These are phyloP conservation scores for Durusdinium trenchii DNA, from an alignment of 73 alveolate species.

Conservation along the genomic window DNA sequence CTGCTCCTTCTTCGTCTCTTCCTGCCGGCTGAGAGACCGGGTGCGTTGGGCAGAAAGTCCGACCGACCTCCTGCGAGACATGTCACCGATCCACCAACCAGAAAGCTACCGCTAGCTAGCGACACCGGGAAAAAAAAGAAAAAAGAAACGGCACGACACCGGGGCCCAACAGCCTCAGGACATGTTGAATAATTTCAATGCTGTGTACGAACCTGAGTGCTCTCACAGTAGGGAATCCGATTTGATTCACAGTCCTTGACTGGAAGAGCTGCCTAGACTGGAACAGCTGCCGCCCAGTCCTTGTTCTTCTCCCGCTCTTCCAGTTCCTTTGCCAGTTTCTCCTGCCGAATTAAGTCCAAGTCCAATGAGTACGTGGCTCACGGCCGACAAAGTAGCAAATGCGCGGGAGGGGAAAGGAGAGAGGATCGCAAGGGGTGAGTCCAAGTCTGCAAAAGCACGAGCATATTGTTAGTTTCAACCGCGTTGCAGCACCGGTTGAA, in stretches of 20 bases:
- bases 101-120: no score
- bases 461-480: no score
- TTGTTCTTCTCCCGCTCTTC: slow-evolving; percentile 69
- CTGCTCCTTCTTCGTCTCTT: slow-evolving; percentile 86
- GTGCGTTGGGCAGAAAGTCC: background rate
- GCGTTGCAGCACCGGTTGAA: no score
- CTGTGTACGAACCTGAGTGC: no score
- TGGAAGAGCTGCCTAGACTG: background rate
- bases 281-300: slow-evolving; percentile 1
- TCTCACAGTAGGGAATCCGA: no score
- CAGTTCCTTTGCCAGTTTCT: slow-evolving; percentile 49
- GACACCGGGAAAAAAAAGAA: background rate
- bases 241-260: background rate
- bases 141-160: no score
- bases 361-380: background rate
- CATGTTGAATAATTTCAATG: no score
- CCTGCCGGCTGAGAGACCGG: background rate
- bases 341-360: background rate
- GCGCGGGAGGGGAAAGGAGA: no score
- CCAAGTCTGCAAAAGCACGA: background rate
- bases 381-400: no score
- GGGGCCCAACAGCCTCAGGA: no score
- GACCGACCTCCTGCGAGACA: no score
- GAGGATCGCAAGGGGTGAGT: background rate
- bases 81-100: no score